Evolutionary conservation across 768 basidiomycete species (phyloP).

Genomic region (Trametes elegans): DNA sequence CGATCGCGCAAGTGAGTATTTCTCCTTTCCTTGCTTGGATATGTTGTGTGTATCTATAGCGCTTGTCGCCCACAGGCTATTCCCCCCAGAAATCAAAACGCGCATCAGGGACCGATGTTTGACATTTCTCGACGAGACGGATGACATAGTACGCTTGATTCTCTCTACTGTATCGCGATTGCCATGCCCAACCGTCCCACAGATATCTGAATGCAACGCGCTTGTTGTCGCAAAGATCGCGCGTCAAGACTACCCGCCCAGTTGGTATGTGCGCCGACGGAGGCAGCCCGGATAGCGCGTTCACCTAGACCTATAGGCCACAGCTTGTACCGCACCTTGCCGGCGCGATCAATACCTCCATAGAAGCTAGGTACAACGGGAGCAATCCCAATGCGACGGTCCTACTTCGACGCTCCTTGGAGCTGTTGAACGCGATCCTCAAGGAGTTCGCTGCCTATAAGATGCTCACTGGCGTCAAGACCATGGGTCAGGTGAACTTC

Average conservation of each 20-base stretch:
- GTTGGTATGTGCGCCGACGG: conserved; percentile 51
- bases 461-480: conserved; percentile 64
- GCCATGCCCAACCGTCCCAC: conserved; percentile 10
- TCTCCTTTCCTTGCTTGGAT: neutral
- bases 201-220: conserved; percentile 82
- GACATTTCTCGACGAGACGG: conserved; percentile 69
- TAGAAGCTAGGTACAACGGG: conserved; percentile 49
- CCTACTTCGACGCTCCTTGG: conserved; percentile 56
- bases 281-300: neutral
- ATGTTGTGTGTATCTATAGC: too few species aligned
- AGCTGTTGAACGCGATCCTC: conserved; percentile 60
- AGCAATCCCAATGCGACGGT: conserved; percentile 38
- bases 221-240: conserved; percentile 75
- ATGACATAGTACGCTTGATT: conserved; percentile 57
- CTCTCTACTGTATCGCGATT: neutral
- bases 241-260: conserved; percentile 68
- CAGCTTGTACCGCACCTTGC: conserved; percentile 55
- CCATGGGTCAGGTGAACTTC: conserved; percentile 56
- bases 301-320: conserved; percentile 44
- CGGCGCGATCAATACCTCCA: conserved; percentile 48
- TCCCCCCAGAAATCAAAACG: conserved; percentile 64
- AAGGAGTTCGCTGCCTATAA: conserved; percentile 73
- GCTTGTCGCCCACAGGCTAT: conserved; percentile 42
- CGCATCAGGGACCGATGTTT: conserved; percentile 66
- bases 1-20: conserved; percentile 65